Conservation (phyloP, 2,329 filamentous ascomycete genomes). For the Curvularia eragrostidis region DNA sequence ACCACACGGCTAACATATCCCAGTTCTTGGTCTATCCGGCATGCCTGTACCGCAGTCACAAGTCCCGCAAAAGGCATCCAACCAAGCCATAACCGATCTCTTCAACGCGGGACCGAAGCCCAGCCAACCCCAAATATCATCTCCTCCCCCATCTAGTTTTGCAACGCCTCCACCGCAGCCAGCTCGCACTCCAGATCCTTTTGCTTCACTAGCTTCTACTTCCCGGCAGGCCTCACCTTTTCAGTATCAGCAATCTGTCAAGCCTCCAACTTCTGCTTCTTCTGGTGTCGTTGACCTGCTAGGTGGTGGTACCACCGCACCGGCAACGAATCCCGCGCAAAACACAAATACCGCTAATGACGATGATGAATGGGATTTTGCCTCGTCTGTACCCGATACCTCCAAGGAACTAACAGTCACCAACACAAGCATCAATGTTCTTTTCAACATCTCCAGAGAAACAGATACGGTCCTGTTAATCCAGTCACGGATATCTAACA, state of each 20-base stretch:
- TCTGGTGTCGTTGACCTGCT: slow-evolving; percentile 47
- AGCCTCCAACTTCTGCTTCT: slow-evolving; percentile 41
- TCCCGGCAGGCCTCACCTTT: slow-evolving; percentile 60
- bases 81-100: slow-evolving; percentile 63
- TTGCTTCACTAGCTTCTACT: slow-evolving; percentile 63
- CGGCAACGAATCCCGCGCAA: slow-evolving; percentile 37
- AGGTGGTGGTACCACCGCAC: slow-evolving; percentile 39
- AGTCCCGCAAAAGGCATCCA: slow-evolving; percentile 52
- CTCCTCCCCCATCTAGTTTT: slow-evolving; percentile 55
- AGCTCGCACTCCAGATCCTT: slow-evolving; percentile 60
- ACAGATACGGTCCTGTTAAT: slow-evolving; percentile 68
- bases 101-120: slow-evolving; percentile 59
- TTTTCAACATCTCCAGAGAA: slow-evolving; percentile 72
- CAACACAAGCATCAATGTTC: slow-evolving; percentile 73
- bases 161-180: slow-evolving; percentile 46
- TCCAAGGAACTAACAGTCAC: slow-evolving; percentile 72
- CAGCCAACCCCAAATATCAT: slow-evolving; percentile 50
- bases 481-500: slow-evolving; percentile 83
- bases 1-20: slow-evolving; percentile 17
- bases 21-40: slow-evolving; percentile 45
- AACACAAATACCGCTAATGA: slow-evolving; percentile 68
- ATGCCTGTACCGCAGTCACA: slow-evolving; percentile 40
- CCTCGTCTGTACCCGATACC: slow-evolving; percentile 79
- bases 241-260: slow-evolving; percentile 56
- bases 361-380: slow-evolving; percentile 95